Percentiles rank a stretch among this genome's conserved stretches.
These are phyloP conservation scores for Eimeria zaria DNA, from an alignment of 169 alveolate genomes.

Conservation along the genomic window DNA sequence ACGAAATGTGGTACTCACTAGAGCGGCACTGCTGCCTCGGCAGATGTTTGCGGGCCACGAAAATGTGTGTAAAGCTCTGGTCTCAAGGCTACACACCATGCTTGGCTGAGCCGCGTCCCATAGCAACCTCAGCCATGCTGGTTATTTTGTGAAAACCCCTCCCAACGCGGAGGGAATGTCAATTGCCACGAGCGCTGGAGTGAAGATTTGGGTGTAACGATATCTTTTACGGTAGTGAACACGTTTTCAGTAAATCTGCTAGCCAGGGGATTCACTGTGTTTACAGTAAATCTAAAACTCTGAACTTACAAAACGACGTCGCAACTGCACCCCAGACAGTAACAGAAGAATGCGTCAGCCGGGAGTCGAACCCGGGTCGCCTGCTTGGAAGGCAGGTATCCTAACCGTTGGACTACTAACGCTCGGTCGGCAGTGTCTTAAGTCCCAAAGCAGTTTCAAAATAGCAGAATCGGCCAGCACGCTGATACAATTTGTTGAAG, in stretches of 20 bases:
- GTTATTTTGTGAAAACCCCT: too few species aligned
- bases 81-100: not conserved
- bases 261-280: not conserved
- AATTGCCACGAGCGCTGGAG: not conserved
- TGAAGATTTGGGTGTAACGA: not conserved
- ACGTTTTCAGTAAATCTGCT: not conserved
- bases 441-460: not conserved
- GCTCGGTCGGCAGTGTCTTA: conserved; percentile 85
- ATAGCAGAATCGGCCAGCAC: not conserved
- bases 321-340: too few species aligned
- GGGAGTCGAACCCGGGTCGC: conserved; percentile 99
- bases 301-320: not conserved
- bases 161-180: too few species aligned
- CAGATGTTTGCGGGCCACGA: not conserved
- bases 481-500: not conserved
- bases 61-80: not conserved
- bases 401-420: conserved; percentile 99
- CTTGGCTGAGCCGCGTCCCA: not conserved
- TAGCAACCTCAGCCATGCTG: not conserved
- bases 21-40: not conserved
- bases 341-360: conserved; percentile 96
- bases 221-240: not conserved
- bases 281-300: not conserved
- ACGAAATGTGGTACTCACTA: not conserved
- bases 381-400: conserved; percentile 99